Base-by-base conservation (phyloP, 2,329 filamentous ascomycete genomes). In the Scedosporium minutisporum region DNA sequence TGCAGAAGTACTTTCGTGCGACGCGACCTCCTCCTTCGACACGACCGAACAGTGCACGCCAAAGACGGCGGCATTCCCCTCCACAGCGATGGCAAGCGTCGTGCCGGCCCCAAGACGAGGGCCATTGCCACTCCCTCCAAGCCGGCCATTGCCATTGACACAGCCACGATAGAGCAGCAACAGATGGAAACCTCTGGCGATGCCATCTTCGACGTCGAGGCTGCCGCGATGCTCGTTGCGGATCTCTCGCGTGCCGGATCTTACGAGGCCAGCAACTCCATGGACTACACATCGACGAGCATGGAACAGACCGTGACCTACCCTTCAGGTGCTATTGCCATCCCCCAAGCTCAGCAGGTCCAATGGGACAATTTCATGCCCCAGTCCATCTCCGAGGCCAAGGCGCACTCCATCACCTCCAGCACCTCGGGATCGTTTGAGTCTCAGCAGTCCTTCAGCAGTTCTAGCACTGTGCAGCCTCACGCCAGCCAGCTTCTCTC, bases 1-100 rank as follows among this genome's bases (percentile, higher is more conserved):
- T 99, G 95, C 77, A 86, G 93, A 72, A 97, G 93, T 82, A 99
- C 95, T 65, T 99, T 99, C 74, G 95, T 99, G 70, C 91, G 95
- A 75, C 91, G 95, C 77, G 95, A 99, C 78, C 84, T 99, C 66
- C 87, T 99, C 61, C 87, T 99, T 68, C 90, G 95, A 75, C 95
- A 99, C 80, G 95, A 99, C 77, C 90, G 95, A 71, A 99, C 95
- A 67, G 95, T 99, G 67, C 95, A 99, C 78, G 95, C 95, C 66
- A 97, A 97, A 79, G 95, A 99, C 79, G 93, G 93, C 69, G 93
- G 95, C 68, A 85, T 95, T 61, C 93, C 93, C 67, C 85, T 97
- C 57, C 92, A 96, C 75, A 96, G 92, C 76, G 95, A 97, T 76
- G 89, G 90, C 68, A 96, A 97, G 80, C 89, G 93, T 71, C 88